Evolutionary conservation across 2,329 filamentous ascomycete species (phyloP).

Genomic region (Elsinoe arachidis): DNA sequence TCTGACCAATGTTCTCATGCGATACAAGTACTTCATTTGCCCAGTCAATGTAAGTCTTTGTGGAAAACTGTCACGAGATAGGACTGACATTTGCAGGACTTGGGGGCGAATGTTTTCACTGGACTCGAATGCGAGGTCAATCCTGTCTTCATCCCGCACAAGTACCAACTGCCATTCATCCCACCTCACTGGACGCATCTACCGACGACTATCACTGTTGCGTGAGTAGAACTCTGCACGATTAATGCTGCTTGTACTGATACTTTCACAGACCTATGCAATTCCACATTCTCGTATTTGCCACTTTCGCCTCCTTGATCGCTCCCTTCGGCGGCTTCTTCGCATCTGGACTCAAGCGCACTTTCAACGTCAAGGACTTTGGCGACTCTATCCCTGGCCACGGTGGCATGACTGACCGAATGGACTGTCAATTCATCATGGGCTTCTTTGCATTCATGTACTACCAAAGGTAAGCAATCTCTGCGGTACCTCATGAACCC

Average conservation of each 20-base stretch:
- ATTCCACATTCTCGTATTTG: slow-evolving; percentile 81
- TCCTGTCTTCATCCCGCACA: slow-evolving; percentile 75
- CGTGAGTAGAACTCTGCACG: slow-evolving; percentile 25
- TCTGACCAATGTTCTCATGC: slow-evolving; percentile 75
- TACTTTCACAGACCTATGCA: slow-evolving; percentile 58
- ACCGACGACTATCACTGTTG: slow-evolving; percentile 63
- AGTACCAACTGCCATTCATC: slow-evolving; percentile 56
- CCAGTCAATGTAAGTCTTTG: slow-evolving; percentile 64
- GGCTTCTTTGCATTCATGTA: slow-evolving; percentile 98
- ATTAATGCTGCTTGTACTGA: background rate
- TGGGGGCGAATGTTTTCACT: slow-evolving; percentile 86
- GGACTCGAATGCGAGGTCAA: slow-evolving; percentile 85
- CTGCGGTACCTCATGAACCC: too few relatives aligned
- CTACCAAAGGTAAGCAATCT: slow-evolving; percentile 52
- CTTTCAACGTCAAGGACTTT: slow-evolving; percentile 99
- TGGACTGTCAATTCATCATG: slow-evolving; percentile 99
- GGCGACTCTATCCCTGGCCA: slow-evolving; percentile 96
- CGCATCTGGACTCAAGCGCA: slow-evolving; percentile 91
- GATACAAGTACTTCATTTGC: slow-evolving; percentile 96
- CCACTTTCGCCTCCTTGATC: slow-evolving; percentile 90
- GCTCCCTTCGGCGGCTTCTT: slow-evolving; percentile 98
- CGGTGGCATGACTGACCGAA: slow-evolving; percentile 94
- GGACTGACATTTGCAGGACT: slow-evolving; percentile 43
- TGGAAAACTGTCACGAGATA: slow-evolving; percentile 16
- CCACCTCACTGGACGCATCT: slow-evolving; percentile 58